Evolutionary conservation across 2,329 filamentous ascomycete genomes (phyloP), one percentile per base, ranked within the genome.

Genomic region (Cercospora berteroae): DNA sequence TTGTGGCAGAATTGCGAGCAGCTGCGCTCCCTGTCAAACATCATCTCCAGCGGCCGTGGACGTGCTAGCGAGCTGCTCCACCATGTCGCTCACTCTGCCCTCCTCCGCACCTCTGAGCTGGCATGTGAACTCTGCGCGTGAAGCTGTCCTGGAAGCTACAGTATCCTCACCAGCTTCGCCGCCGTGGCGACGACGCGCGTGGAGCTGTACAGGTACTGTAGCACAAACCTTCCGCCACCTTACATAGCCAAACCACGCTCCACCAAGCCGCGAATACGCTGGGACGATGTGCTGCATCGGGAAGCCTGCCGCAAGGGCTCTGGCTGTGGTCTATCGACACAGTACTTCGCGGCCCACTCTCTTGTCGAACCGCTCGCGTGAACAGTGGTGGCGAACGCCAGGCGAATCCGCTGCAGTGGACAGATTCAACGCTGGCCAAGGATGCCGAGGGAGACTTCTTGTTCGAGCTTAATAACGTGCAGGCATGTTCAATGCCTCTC

Each of bases 1-100:
- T 68, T 67, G 25, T 65, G 66, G 63, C 64, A 65, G 69, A 65
- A 70, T 68, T 70, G 69, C 52, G 69, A 70, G 60, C 61, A 59
- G 56, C 66, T 57, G 52, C 25, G 16, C 57, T 48, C 63, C 68
- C 61, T 63, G 66, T 70, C 64, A 18, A 58, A 44, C 65, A 70
- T 68, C 61, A 70, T 68, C 65, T 70, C 67, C 61, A 59, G 62
- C 64, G 64, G 61, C 61, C n/a, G 12, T 31, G 56, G 42, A 44
- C 39, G 23, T 25, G 50, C 64, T 31, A 57, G 23, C 23, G 31
- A 60, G 52, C 33, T 57, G 44, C 44, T 50, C 44, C 44, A 50
- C 55, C 50, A 62, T n/a, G 25, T 27, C 27, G 29, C 7, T 27
- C 27, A 48, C 27, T 59, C 18, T 62, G 23, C 13, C 18, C 23